Base-by-base conservation (phyloP, 441 rosid genomes). In the Brassica hybrid region DNA sequence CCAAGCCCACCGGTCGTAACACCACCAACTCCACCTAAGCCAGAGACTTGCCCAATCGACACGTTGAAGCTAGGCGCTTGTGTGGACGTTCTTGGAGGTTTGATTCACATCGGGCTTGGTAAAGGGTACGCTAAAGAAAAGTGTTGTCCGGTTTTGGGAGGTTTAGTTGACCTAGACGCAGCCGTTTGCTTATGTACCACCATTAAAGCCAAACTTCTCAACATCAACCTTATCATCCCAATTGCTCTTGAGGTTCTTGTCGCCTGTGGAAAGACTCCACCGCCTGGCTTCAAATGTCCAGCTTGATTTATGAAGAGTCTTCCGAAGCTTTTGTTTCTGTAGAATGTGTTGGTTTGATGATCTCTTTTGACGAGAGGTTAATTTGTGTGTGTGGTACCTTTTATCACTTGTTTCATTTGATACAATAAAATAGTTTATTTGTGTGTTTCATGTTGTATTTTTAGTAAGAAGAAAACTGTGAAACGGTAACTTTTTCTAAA, bases 151-250 rank as follows among this genome's bases (percentile, higher is more conserved):
- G 82, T 92, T 60, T 86, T 92, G 16, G 79, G 85, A 78, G 96
- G 97, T 38, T 79, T 92, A 11, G 14, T 84, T 45, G 96, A 85
- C 80, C 79, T 92, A 80, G 97, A 91, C 21, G 96, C 96, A 7
- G 97, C 97, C 0, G 16, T 92, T 5, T 92, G 97, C 74, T 88
- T 92, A 17, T 92, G 97, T 81, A 92, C 97, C 64, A 87, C 91
- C 59, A 91, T 92, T 57, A 91, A 78, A 66, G 82, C 78, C 34
- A 91, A 92, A 84, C 93, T 92, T 77, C 84, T 92, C 6, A 91
- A 91, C 60, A 34, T 92, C 45, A 83, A 79, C 65, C 67, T 89
- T 16, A 36, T 92, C 4, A n/a, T 91, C 1, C 97, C 97, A 13
- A 76, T 92, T 65, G 97, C 96, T 69, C 97, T 90, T 67, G 80